Percentiles rank a stretch among this genome's conserved stretches.
These are phyloP conservation scores for Kwoniella dendrophila DNA, from an alignment of 768 basidiomycete species.

Conservation along the genomic window DNA sequence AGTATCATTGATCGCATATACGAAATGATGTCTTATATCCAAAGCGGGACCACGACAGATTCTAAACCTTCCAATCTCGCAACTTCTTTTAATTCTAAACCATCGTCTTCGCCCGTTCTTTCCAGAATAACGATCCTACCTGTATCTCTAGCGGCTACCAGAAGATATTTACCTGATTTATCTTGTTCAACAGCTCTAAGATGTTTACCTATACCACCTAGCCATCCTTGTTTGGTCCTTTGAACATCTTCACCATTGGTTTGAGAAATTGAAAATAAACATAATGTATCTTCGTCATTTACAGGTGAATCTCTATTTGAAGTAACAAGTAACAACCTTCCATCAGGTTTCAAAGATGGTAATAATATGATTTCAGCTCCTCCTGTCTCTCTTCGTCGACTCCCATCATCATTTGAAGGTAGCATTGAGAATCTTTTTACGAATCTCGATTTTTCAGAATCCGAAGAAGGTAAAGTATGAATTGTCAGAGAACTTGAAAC, in stretches of 20 bases:
- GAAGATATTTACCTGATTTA: constrained; percentile 23
- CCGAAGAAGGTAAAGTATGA: constrained; percentile 21
- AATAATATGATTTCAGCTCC: constrained; percentile 35
- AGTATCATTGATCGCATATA: not conserved
- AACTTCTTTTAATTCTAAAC: constrained; percentile 27
- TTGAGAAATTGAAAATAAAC: constrained; percentile 26
- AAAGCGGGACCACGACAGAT: constrained; percentile 27
- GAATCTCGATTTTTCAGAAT: constrained; percentile 6
- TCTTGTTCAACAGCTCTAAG: constrained; percentile 27
- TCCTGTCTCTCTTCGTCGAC: constrained; percentile 9
- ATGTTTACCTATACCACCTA: constrained; percentile 22
- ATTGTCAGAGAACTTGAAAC: constrained; percentile 29
- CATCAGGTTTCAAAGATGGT: constrained; percentile 14
- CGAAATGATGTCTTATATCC: constrained; percentile 21
- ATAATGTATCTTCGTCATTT: constrained; percentile 30
- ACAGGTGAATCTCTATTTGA: constrained; percentile 42
- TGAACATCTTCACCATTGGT: constrained; percentile 22
- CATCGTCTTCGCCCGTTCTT: constrained; percentile 21
- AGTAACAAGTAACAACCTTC: constrained; percentile 28
- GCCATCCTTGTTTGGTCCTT: constrained; percentile 17
- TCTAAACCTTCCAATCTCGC: constrained; percentile 27
- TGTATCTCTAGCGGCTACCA: constrained; percentile 29
- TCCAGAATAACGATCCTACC: constrained; percentile 32
- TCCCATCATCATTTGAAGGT: constrained; percentile 23
- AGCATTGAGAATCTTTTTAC: constrained; percentile 30